These are phyloP conservation scores for Malus hybrid DNA, from an alignment of 331 rosid genomes.

Conservation along the genomic window DNA sequence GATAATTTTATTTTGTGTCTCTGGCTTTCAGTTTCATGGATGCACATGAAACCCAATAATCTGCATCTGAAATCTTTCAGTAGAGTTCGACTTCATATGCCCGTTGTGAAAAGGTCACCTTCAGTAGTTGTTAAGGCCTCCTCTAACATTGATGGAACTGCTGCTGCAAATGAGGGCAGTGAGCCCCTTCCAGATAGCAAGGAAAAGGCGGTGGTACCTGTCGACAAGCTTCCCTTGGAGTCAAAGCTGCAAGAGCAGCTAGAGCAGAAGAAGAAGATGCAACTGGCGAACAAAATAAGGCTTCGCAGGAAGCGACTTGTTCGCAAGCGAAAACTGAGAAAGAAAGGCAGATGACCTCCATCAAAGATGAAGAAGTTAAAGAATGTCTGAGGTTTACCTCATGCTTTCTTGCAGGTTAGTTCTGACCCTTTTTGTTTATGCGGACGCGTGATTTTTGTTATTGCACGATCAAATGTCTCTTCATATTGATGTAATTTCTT, in stretches of 20 bases:
- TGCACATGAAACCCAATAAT: conserved; percentile 22
- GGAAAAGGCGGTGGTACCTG: conserved; percentile 32
- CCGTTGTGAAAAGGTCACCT: conserved; percentile 5
- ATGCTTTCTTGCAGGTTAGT: too few relatives aligned
- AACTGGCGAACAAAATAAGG: conserved; percentile 80
- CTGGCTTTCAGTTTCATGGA: conserved; percentile 34
- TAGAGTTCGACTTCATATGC: conserved; percentile 29
- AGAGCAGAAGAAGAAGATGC: conserved; percentile 73
- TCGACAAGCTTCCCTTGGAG: conserved; percentile 77
- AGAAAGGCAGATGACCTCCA: conserved; percentile 95
- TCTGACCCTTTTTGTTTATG: background rate
- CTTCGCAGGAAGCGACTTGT: conserved; percentile 74
- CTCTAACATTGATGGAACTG: conserved; percentile 29
- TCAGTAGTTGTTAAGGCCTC: conserved; percentile 32
- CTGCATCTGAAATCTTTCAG: conserved; percentile 21
- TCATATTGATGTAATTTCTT: background rate
- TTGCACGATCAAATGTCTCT: background rate
- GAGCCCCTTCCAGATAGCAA: conserved; percentile 26
- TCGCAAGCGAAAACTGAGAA: conserved; percentile 61
- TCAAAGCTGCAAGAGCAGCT: conserved; percentile 71
- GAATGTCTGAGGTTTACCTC: too few relatives aligned
- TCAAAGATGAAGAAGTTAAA: conserved; percentile 80
- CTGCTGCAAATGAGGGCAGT: conserved; percentile 11
- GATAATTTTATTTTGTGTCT: background rate
- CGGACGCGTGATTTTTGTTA: background rate